A percentile compares a stretch with the other conserved stretches of the same genome.
Conservation (phyloP, 2,329 filamentous ascomycete genomes). For the Fonsecaea monophora region DNA sequence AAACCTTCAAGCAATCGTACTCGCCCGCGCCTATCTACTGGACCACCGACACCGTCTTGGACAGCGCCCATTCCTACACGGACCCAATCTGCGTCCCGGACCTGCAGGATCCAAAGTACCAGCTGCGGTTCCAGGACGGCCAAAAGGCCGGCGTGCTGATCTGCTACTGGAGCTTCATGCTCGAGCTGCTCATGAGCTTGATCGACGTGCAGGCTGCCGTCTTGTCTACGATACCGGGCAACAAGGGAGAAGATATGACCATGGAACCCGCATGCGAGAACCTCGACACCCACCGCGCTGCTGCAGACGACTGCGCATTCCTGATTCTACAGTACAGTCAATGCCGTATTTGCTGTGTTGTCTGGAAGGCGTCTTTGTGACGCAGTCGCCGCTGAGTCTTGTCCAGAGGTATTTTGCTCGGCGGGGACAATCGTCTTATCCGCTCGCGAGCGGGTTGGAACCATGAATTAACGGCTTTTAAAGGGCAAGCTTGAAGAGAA, state of each 20-base stretch:
- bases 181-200: slow-evolving; percentile 12
- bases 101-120: neutral
- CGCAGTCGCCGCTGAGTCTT: slow-evolving; percentile 10
- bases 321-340: slow-evolving; percentile 14
- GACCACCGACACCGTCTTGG: neutral
- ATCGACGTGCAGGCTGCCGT: slow-evolving; percentile 10
- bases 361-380: slow-evolving; percentile 16
- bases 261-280: neutral
- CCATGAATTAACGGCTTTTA: neutral
- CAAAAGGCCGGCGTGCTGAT: slow-evolving; percentile 14
- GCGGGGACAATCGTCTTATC: neutral
- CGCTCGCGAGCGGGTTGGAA: neutral
- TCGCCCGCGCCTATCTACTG: slow-evolving; percentile 8
- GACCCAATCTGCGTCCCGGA: slow-evolving; percentile 8
- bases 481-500: too few species aligned
- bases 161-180: slow-evolving; percentile 12
- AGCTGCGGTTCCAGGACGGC: slow-evolving; percentile 11
- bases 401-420: slow-evolving; percentile 15
- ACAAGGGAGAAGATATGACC: neutral
- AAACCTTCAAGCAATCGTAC: slow-evolving; percentile 3
- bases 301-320: neutral
- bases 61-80: neutral
- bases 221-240: neutral
- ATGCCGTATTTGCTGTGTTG: slow-evolving; percentile 12
- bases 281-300: neutral